phyloP scores from a whole-genome alignment of 2,329 filamentous ascomycete species.

The Aspergillus puulaauensis region DNA sequence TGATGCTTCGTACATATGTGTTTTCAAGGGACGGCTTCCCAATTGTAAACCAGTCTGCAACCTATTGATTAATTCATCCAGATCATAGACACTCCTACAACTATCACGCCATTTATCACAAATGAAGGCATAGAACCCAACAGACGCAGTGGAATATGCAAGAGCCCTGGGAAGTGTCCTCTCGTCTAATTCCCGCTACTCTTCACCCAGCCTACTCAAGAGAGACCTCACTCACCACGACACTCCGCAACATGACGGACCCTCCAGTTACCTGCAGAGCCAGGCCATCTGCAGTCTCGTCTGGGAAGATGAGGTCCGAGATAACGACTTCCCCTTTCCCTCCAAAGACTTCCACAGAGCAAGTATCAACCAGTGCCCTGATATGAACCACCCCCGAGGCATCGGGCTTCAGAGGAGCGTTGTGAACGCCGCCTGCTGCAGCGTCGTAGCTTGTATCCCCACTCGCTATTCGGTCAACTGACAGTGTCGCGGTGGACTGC shows the following conservation, averaged over 20 bases:
- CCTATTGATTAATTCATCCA: too few species aligned
- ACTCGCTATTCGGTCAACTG: conserved; percentile 7
- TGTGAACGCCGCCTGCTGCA: conserved; percentile 6
- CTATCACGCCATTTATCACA: too few species aligned
- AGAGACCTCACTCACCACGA: too few species aligned
- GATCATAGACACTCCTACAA: too few species aligned
- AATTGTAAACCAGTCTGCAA: too few species aligned
- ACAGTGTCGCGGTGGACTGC: neutral
- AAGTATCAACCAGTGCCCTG: conserved; percentile 6
- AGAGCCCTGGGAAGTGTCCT: too few species aligned
- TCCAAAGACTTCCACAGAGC: conserved; percentile 10
- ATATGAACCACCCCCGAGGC: neutral
- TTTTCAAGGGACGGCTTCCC: too few species aligned
- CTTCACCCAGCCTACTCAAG: too few species aligned
- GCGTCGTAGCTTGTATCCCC: conserved; percentile 4
- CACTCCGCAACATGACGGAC: neutral
- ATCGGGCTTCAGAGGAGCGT: neutral
- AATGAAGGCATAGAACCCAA: too few species aligned
- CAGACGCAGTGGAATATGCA: too few species aligned
- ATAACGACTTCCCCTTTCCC: conserved; percentile 7
- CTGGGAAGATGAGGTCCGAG: conserved; percentile 9
- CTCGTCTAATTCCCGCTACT: too few species aligned
- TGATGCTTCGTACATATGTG: too few species aligned
- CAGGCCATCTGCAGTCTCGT: neutral
- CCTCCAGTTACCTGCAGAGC: conserved; percentile 5